Conservation (phyloP, 331 rosid species). For the Prunus yedoensis region DNA sequence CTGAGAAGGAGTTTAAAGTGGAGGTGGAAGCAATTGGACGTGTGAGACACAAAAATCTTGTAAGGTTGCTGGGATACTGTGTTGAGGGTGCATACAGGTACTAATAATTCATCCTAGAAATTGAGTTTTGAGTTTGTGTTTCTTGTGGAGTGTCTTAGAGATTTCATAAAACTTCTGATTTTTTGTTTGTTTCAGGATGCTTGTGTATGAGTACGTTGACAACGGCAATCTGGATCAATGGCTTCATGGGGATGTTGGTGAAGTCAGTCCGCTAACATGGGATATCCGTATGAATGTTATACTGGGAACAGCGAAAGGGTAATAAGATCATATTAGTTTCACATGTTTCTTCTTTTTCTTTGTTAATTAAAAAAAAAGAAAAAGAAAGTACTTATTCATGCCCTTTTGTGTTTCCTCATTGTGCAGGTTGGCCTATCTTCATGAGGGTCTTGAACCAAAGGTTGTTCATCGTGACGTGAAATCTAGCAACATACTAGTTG, state of each 20-base stretch:
- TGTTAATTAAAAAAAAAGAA: background rate
- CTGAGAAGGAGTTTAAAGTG: conserved; percentile 91
- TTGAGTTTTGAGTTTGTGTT: conserved; percentile 16
- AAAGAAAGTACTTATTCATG: conserved; percentile 8
- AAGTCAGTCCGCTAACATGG: conserved; percentile 88
- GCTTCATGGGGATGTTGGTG: conserved; percentile 93
- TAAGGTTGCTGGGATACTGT: conserved; percentile 93
- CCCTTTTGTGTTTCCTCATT: conserved; percentile 18
- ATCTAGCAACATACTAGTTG: conserved; percentile 87
- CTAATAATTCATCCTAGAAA: conserved; percentile 11
- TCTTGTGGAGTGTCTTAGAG: conserved; percentile 13
- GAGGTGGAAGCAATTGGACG: conserved; percentile 98
- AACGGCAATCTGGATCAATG: conserved; percentile 96
- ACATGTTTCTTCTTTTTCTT: background rate
- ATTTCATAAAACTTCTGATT: conserved; percentile 14
- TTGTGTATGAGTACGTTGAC: conserved; percentile 91
- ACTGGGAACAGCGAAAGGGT: conserved; percentile 97
- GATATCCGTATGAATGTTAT: conserved; percentile 77
- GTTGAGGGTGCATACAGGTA: conserved; percentile 99
- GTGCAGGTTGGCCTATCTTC: conserved; percentile 93
- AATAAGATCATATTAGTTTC: conserved; percentile 14
- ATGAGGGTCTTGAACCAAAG: conserved; percentile 97
- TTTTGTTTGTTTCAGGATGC: conserved; percentile 65
- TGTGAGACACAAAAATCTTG: conserved; percentile 95
- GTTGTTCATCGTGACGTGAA: conserved; percentile 97